A percentile compares a stretch with the other conserved stretches of the same genome.
Evolutionary conservation across 2,329 filamentous ascomycete species (phyloP).

Genomic region (Intubia oerlemansii): DNA sequence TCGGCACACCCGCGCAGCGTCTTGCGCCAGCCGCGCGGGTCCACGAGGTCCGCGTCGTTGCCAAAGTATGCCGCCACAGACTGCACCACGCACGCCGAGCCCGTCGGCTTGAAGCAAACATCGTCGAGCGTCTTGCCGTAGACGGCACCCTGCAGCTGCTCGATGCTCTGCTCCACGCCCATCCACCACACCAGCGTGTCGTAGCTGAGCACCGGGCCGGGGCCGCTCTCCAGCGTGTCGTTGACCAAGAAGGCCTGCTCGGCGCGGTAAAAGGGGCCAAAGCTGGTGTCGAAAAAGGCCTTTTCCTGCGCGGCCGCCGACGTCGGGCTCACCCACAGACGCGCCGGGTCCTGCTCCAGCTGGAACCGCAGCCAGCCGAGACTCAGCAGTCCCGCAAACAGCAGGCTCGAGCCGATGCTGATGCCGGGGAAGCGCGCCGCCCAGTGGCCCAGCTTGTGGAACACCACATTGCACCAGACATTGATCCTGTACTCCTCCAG

Average conservation of each 20-base stretch:
- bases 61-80: constrained; percentile 82
- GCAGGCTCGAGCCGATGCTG: constrained; percentile 56
- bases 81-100: constrained; percentile 76
- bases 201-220: constrained; percentile 65
- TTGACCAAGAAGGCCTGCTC: constrained; percentile 92
- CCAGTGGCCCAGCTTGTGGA: constrained; percentile 57
- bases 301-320: constrained; percentile 86
- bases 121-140: constrained; percentile 54
- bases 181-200: constrained; percentile 91
- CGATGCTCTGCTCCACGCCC: constrained; percentile 61
- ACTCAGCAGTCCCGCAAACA: constrained; percentile 60
- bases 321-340: constrained; percentile 88
- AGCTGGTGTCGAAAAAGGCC: constrained; percentile 76
- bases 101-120: constrained; percentile 85
- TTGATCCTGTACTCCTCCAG: constrained; percentile 69
- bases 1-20: constrained; percentile 52
- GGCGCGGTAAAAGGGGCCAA: constrained; percentile 87
- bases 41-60: constrained; percentile 38
- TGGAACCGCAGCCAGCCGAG: constrained; percentile 74
- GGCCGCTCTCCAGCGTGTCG: constrained; percentile 41
- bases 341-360: constrained; percentile 77
- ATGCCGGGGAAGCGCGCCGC: constrained; percentile 70
- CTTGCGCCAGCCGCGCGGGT: constrained; percentile 45
- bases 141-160: constrained; percentile 45
- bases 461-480: constrained; percentile 57